Evolutionary conservation across 2,329 filamentous ascomycete species (phyloP).

Genomic region (Verticillium albo-atrum): DNA sequence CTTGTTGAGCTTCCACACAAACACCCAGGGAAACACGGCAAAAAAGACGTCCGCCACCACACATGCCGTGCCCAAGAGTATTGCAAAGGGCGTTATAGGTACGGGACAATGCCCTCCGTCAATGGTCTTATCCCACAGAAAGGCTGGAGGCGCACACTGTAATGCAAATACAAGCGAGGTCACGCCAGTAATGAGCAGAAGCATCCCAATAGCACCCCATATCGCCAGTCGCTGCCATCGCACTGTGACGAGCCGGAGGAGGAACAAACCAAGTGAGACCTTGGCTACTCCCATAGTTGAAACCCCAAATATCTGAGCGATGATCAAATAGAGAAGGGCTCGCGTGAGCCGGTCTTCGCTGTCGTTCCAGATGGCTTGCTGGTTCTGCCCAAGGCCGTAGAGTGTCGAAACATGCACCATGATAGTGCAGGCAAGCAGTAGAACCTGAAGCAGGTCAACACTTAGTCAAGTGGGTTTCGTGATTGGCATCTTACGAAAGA

Average conservation of each 20-base stretch:
- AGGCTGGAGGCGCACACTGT: not conserved
- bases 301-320: slow-evolving; percentile 30
- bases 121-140: not conserved
- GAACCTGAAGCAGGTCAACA: no score
- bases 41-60: slow-evolving; percentile 28
- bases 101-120: not conserved
- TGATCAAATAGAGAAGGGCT: slow-evolving; percentile 15
- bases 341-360: no score
- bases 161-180: not conserved
- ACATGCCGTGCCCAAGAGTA: slow-evolving; percentile 6
- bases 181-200: not conserved
- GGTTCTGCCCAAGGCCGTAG: slow-evolving; percentile 19
- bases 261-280: slow-evolving; percentile 30
- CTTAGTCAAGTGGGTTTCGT: no score
- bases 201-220: slow-evolving; percentile 21
- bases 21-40: slow-evolving; percentile 35
- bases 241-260: slow-evolving; percentile 28
- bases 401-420: no score
- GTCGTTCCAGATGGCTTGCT: no score
- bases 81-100: slow-evolving; percentile 5
- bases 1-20: slow-evolving; percentile 34
- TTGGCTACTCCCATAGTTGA: slow-evolving; percentile 34
- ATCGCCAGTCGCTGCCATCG: slow-evolving; percentile 29
- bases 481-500: no score
- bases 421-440: no score